Conservation (phyloP, 148 eudicot genomes). For the Cornus kousa region DNA sequence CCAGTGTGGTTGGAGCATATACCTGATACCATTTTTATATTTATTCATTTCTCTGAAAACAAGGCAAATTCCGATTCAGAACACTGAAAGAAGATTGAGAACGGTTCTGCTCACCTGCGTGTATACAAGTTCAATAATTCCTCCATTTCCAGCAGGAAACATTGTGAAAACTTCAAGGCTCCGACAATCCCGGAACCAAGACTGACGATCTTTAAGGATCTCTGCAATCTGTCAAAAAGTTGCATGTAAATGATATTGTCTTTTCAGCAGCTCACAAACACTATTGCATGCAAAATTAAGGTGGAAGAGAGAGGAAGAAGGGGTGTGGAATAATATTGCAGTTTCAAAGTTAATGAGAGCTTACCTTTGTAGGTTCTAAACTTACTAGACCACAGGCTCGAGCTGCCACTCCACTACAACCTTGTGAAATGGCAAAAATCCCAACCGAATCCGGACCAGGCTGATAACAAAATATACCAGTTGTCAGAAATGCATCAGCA, state of each 20-base stretch:
- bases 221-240: constrained; percentile 65
- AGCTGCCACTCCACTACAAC: constrained; percentile 93
- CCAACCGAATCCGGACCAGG: constrained; percentile 99
- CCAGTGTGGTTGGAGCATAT: constrained; percentile 95
- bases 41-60: neutral
- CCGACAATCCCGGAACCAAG: constrained; percentile 99
- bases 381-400: constrained; percentile 97
- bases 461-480: constrained; percentile 32
- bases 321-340: too few relatives aligned
- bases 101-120: constrained; percentile 52
- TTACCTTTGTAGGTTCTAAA: constrained; percentile 92
- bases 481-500: constrained; percentile 6
- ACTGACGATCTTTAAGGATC: constrained; percentile 95
- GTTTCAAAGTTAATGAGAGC: neutral
- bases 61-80: neutral
- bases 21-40: constrained; percentile 39
- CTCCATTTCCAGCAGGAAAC: constrained; percentile 92
- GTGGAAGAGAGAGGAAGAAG: too few relatives aligned
- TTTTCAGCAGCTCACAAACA: constrained; percentile 4
- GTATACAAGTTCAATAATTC: constrained; percentile 85
- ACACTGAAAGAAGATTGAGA: neutral
- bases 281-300: neutral
- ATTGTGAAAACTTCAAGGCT: constrained; percentile 83
- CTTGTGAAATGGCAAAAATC: constrained; percentile 92
- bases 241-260: neutral